Evolutionary conservation across 2,329 filamentous ascomycete genomes (phyloP).

Genomic region (Exophiala viscosa): DNA sequence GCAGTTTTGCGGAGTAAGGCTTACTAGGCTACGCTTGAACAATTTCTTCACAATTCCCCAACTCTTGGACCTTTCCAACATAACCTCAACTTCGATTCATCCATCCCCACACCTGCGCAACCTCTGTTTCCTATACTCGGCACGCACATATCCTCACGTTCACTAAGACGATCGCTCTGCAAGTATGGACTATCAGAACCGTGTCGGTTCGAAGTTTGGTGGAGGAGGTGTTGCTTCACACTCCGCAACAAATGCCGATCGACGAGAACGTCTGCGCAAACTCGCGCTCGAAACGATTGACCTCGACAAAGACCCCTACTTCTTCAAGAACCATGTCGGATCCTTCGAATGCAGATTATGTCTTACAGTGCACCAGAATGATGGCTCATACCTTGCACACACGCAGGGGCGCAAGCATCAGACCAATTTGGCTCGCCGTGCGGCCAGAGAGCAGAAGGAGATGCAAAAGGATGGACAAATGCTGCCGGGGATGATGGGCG

Average conservation of each 20-base stretch:
- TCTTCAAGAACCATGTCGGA: conserved; percentile 99
- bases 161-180: background rate
- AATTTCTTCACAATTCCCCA: background rate
- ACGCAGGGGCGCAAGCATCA: conserved; percentile 99
- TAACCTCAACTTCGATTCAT: background rate
- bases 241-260: conserved; percentile 91
- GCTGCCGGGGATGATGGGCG: conserved; percentile 66
- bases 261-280: conserved; percentile 93
- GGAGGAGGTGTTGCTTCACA: conserved; percentile 93
- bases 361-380: conserved; percentile 96
- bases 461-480: conserved; percentile 65
- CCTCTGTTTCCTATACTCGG: background rate
- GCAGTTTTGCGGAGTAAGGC: conserved; percentile 14
- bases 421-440: conserved; percentile 92
- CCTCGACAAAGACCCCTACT: conserved; percentile 98
- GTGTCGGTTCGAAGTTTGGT: conserved; percentile 95
- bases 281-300: conserved; percentile 98
- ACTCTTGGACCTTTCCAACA: background rate
- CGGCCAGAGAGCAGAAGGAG: conserved; percentile 91
- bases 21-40: background rate
- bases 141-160: background rate
- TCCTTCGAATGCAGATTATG: conserved; percentile 97
- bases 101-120: too few relatives aligned
- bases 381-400: conserved; percentile 96
- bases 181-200: conserved; percentile 75